phyloP scores from a whole-genome alignment of 441 rosid genomes.

The Corymbia calophylla region DNA sequence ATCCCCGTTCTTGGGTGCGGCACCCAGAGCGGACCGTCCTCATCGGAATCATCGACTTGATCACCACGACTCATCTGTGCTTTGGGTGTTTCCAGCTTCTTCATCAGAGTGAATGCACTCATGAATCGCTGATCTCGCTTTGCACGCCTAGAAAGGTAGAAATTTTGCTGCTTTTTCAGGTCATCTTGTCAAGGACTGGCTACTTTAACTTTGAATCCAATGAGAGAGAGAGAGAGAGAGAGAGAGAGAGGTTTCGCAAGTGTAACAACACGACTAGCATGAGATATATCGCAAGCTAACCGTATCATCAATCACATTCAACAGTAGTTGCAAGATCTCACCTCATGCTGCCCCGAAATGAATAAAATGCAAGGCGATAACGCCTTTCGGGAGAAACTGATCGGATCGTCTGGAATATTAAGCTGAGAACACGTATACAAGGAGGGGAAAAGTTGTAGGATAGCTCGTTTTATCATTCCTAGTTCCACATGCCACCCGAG shows the following conservation, averaged over 20 bases:
- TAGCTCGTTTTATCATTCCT: not conserved
- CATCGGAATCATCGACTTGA: not conserved
- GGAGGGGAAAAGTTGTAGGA: not conserved
- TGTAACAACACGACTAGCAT: not conserved
- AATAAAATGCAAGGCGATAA: not conserved
- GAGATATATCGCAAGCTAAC: not conserved
- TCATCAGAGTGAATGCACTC: not conserved
- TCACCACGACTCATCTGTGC: not conserved
- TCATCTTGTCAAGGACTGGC: not conserved
- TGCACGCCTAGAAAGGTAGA: not conserved
- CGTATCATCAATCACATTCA: not conserved
- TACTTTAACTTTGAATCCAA: not conserved
- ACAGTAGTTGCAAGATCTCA: not conserved
- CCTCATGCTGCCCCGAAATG: not conserved
- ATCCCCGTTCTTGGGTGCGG: slow-evolving; percentile 88
- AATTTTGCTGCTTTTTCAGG: not conserved
- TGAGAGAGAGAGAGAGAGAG: not conserved
- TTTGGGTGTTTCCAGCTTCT: not conserved
- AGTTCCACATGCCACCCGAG: not conserved
- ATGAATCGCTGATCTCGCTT: not conserved
- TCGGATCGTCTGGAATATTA: not conserved
- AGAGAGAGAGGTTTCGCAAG: rapidly evolving
- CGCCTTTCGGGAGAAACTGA: not conserved
- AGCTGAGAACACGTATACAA: not conserved
- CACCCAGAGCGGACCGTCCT: slow-evolving; percentile 25